Evolutionary conservation across 176 grass and related monocot genomes (phyloP), one percentile per base, ranked within the genome.

Genomic region (Avena atlantica): DNA sequence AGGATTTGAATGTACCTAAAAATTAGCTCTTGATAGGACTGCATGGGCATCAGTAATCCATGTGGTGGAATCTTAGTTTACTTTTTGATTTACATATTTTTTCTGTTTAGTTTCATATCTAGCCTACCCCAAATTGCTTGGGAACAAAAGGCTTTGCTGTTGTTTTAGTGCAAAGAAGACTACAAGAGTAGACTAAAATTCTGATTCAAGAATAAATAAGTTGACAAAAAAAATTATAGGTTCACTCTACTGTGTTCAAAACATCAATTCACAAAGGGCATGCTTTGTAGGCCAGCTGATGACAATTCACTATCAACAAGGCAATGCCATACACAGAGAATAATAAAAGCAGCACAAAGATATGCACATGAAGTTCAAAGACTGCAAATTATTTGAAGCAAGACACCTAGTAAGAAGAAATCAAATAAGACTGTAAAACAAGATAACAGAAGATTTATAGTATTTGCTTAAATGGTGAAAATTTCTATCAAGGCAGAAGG

Each of bases 161-260:
- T 31, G 23, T 29, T 76, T 14, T 74, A 50, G 45, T 15, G 45
- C 71, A 49, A 74, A 49, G 13, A 74, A 77, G 49, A 9, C 13
- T 27, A 17, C 7, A 75, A 51, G 6, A 45, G 36, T 79, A 61
- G 34, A 45, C 77, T 62, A 62, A 62, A 79, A 13, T 76, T 50
- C 12, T 55, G 20, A 45, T 60, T 24, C 56, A 23, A 79, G 77
- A 76, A 48, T 17, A 76, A n/a, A 31, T 53, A 14, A 31, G 48
- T 53, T 76, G 8, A 55, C 0, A 29, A 76, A 27, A 76, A 27
- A 76, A 76, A 55, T 76, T 76, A 55, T 1, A 77, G 19, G 74
- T 77, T 77, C 50, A 56, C 15, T 77, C 55, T 34, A 77, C 16
- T 77, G 74, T 56, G 74, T 77, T 31, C 25, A 77, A 17, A 77